Evolutionary conservation across 306 rosid species (phyloP).

Genomic region (Ammopiptanthus mongolicus): DNA sequence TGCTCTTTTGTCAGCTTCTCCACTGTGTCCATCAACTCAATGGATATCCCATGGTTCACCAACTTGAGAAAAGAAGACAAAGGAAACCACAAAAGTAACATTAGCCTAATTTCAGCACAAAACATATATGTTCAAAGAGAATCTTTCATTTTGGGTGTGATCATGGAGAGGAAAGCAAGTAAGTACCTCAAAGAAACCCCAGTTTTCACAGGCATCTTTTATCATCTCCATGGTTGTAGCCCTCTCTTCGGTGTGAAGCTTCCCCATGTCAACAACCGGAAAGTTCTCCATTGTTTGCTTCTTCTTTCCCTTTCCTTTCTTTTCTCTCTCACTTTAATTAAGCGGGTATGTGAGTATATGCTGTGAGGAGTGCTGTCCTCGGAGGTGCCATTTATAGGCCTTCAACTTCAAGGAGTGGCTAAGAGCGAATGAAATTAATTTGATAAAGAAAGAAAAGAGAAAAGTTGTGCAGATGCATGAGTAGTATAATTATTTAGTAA

Average conservation of each 20-base stretch:
- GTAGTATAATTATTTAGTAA: no score
- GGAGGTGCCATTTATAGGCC: constrained; percentile 52
- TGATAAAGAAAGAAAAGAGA: no score
- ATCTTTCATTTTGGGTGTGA: neutral
- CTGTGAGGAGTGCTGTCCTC: constrained; percentile 14
- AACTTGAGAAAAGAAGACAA: constrained; percentile 30
- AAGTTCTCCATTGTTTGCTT: constrained; percentile 40
- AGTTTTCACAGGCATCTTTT: constrained; percentile 85
- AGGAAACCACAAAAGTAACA: neutral
- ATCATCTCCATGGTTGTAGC: constrained; percentile 54
- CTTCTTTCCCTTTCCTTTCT: constrained; percentile 6
- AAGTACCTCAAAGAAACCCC: constrained; percentile 97
- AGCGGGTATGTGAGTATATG: constrained; percentile 1
- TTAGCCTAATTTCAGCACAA: neutral
- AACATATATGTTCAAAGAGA: neutral
- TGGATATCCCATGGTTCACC: constrained; percentile 81
- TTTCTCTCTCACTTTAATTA: constrained; percentile 9
- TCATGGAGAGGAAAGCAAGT: no score
- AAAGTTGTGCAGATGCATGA: neutral
- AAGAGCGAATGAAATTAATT: neutral
- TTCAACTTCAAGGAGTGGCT: neutral
- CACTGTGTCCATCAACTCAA: constrained; percentile 75
- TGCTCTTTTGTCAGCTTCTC: constrained; percentile 88
- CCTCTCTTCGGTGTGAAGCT: constrained; percentile 63
- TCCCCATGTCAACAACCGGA: constrained; percentile 78